These are phyloP conservation scores for Zychaea mexicana DNA, from an alignment of 371 early-diverging fungal genomes.

Conservation along the genomic window DNA sequence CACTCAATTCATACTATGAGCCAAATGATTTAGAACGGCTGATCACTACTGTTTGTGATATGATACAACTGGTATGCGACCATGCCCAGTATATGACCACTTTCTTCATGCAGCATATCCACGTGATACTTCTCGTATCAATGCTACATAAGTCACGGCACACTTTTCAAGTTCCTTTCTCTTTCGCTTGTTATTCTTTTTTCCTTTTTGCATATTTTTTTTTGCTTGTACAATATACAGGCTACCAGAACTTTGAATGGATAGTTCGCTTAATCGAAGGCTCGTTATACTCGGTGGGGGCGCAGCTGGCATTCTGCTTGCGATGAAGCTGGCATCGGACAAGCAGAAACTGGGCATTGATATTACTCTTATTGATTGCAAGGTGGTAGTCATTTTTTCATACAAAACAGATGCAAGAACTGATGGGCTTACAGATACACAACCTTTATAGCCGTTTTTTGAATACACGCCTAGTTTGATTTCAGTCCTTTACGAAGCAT, in stretches of 20 bases:
- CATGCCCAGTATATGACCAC: too few species aligned
- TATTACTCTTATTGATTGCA: constrained; percentile 42
- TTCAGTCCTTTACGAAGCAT: constrained; percentile 30
- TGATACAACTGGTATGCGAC: too few species aligned
- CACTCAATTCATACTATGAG: too few species aligned
- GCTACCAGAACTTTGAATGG: constrained; percentile 16
- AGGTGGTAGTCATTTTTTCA: constrained; percentile 18
- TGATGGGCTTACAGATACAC: background rate
- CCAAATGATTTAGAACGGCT: too few species aligned
- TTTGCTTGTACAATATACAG: background rate
- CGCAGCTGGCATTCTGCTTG: constrained; percentile 36
- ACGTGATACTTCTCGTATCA: too few species aligned
- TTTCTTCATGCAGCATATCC: too few species aligned
- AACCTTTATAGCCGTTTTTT: constrained; percentile 27
- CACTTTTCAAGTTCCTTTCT: too few species aligned
- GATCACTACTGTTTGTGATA: too few species aligned
- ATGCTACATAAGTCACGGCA: too few species aligned
- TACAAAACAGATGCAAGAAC: too few species aligned
- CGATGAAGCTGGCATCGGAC: constrained; percentile 24
- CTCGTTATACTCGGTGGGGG: constrained; percentile 46
- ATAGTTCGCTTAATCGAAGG: too few species aligned
- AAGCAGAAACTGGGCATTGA: constrained; percentile 18
- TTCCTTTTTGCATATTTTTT: background rate
- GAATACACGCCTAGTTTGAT: constrained; percentile 46
- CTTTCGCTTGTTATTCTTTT: too few species aligned